These are phyloP conservation scores for Stachybotrys chartarum DNA, from an alignment of 2,329 filamentous ascomycete genomes.

Conservation along the genomic window DNA sequence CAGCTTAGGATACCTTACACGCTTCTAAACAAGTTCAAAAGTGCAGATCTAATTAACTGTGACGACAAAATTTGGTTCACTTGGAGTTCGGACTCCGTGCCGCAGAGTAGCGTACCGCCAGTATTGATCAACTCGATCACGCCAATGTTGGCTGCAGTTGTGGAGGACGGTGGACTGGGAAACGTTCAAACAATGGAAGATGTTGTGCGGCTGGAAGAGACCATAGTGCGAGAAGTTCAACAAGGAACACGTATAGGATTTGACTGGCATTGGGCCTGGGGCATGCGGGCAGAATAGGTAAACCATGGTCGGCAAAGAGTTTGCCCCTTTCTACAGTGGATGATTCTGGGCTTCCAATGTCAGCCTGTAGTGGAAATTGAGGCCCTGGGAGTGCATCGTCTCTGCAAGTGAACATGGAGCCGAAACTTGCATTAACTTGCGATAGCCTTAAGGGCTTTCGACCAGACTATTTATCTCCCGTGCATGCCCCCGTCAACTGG, in stretches of 20 bases:
- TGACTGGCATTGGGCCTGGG: not conserved
- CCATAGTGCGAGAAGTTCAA: not conserved
- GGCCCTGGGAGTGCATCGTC: too few species aligned
- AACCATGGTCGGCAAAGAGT: too few species aligned
- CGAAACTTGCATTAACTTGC: not conserved
- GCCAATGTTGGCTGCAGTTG: not conserved
- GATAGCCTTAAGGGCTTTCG: too few species aligned
- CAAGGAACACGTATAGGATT: not conserved
- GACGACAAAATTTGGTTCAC: not conserved
- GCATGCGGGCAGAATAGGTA: not conserved
- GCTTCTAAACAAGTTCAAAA: not conserved
- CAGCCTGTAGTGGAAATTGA: too few species aligned
- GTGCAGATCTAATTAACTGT: not conserved
- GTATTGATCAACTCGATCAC: not conserved
- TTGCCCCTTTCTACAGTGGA: too few species aligned
- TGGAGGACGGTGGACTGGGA: not conserved
- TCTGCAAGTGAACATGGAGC: too few species aligned
- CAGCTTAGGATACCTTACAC: not conserved
- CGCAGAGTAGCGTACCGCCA: not conserved
- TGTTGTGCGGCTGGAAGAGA: not conserved
- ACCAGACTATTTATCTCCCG: not conserved
- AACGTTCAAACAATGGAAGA: not conserved
- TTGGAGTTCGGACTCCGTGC: not conserved
- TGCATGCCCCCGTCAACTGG: slow-evolving; percentile 3
- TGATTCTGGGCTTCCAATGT: too few species aligned